Conservation (phyloP, 78 protist genomes). For the slime mould (Dictyostelium discoideum) region dicty_2.7 NC_007088.5:5763501-5764000, state of each 20-base stretch:
- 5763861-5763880: conserved; percentile 17
- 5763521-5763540: conserved; percentile 6
- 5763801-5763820: conserved; percentile 77
- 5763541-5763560: conserved; percentile 7
- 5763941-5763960: no score
- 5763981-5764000: conserved; percentile 62
- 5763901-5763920: background rate
- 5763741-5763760: conserved; percentile 64
- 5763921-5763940: background rate
- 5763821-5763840: conserved; percentile 43
- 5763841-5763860: conserved; percentile 19
- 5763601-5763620: conserved; percentile 51
- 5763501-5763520: conserved; percentile 6
- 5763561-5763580: conserved; percentile 31
- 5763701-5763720: conserved; percentile 50
- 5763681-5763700: conserved; percentile 68
- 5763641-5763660: conserved; percentile 69
- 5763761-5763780: conserved; percentile 64
- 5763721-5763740: conserved; percentile 67
- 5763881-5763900: no score
- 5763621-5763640: conserved; percentile 65
- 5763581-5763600: conserved; percentile 57
- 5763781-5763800: conserved; percentile 61
- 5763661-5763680: conserved; percentile 82
- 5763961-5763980: conserved; percentile 17